Percentiles rank a stretch among this genome's conserved stretches.
Evolutionary conservation across 2,329 filamentous ascomycete species (phyloP).

Genomic region (Colletotrichum kahawae): DNA sequence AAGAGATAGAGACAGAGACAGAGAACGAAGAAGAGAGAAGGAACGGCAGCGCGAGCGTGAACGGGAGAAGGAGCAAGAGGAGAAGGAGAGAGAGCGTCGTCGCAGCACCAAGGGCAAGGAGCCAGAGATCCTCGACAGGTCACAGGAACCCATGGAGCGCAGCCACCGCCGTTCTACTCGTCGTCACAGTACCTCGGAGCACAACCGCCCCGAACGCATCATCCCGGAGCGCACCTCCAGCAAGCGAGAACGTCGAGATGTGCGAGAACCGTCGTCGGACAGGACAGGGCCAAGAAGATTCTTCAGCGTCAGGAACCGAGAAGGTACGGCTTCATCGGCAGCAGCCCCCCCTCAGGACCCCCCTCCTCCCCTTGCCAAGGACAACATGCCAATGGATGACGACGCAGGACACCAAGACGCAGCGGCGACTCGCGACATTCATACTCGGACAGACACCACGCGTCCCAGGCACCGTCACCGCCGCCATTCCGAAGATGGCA

Average conservation of each 20-base stretch:
- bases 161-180: slow-evolving; percentile 42
- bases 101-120: slow-evolving; percentile 38
- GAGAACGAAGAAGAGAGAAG: background rate
- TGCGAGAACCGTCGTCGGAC: background rate
- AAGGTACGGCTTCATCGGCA: slow-evolving; percentile 34
- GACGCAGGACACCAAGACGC: slow-evolving; percentile 26
- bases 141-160: slow-evolving; percentile 21
- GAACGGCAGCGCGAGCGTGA: slow-evolving; percentile 24
- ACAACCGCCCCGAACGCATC: slow-evolving; percentile 23
- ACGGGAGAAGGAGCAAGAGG: background rate
- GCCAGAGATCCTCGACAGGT: slow-evolving; percentile 22
- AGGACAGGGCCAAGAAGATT: slow-evolving; percentile 41
- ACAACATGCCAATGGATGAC: slow-evolving; percentile 19
- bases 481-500: slow-evolving; percentile 32
- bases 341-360: slow-evolving; percentile 21
- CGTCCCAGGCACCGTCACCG: slow-evolving; percentile 30
- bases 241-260: slow-evolving; percentile 32
- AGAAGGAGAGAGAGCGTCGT: slow-evolving; percentile 2
- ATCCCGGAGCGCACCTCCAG: slow-evolving; percentile 16
- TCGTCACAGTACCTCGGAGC: slow-evolving; percentile 44
- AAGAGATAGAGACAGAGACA: slow-evolving; percentile 1
- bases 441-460: slow-evolving; percentile 36
- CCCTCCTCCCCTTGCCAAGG: slow-evolving; percentile 21
- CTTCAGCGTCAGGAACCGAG: slow-evolving; percentile 44
- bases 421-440: slow-evolving; percentile 30